Evolutionary conservation across 495 filamentous ascomycete genomes (phyloP).

Genomic region (Hypoxylon rickii): DNA sequence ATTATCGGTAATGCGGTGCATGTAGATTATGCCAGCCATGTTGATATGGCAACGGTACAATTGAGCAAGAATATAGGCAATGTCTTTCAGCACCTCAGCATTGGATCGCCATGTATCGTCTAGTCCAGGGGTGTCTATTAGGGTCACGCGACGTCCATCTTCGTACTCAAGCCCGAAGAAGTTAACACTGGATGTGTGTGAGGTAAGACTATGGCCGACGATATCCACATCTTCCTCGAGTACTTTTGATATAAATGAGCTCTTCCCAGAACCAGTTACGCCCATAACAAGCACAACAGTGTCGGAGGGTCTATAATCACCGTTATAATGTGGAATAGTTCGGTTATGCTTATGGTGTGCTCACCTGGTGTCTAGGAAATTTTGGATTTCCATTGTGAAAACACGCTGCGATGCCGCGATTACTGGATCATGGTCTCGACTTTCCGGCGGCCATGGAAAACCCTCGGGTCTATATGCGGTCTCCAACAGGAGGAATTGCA

Average conservation of each 20-base stretch:
- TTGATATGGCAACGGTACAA: slow-evolving; percentile 12
- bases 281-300: slow-evolving; percentile 3
- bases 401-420: too few species aligned
- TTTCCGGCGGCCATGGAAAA: too few species aligned
- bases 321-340: not conserved
- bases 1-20: slow-evolving; percentile 36
- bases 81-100: slow-evolving; percentile 32
- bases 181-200: slow-evolving; percentile 58
- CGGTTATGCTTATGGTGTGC: not conserved
- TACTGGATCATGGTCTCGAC: too few species aligned
- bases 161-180: slow-evolving; percentile 4
- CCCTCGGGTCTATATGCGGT: too few species aligned
- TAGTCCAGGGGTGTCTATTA: slow-evolving; percentile 45
- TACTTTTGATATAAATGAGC: slow-evolving; percentile 1
- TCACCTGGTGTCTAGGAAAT: not conserved
- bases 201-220: slow-evolving; percentile 3
- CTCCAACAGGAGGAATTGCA: too few species aligned
- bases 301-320: not conserved
- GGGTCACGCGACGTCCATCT: slow-evolving; percentile 4
- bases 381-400: not conserved
- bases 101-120: slow-evolving; percentile 41
- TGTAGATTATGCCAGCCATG: slow-evolving; percentile 36
- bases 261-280: slow-evolving; percentile 4
- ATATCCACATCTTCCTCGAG: not conserved
- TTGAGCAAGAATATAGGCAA: slow-evolving; percentile 24